These are phyloP conservation scores for Capsella rubella DNA, from an alignment of 441 rosid species.

Conservation along the genomic window DNA sequence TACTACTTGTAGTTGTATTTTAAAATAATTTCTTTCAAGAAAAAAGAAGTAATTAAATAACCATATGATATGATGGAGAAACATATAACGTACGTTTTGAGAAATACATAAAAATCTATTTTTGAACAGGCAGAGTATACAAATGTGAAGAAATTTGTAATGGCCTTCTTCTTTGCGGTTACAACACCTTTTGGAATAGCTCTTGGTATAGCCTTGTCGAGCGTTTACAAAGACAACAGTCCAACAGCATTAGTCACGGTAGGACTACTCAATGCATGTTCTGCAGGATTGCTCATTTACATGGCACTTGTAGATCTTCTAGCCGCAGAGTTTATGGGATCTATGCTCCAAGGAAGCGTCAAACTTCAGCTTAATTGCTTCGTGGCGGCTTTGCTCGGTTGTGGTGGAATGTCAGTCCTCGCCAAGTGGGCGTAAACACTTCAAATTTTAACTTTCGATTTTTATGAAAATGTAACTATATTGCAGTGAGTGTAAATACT, in stretches of 20 bases:
- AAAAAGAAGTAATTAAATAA: background rate
- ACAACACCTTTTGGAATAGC: conserved; percentile 42
- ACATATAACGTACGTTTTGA: background rate
- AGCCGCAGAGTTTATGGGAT: conserved; percentile 42
- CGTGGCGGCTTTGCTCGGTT: conserved; percentile 35
- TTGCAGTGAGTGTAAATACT: background rate
- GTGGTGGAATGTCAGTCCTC: conserved; percentile 41
- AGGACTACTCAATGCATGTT: conserved; percentile 39
- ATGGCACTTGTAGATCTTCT: conserved; percentile 43
- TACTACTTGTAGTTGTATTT: background rate
- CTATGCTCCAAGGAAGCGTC: conserved; percentile 43
- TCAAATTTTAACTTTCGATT: background rate
- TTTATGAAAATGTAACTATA: conserved; percentile 2
- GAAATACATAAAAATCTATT: background rate
- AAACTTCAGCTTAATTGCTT: conserved; percentile 40
- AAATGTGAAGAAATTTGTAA: conserved; percentile 28
- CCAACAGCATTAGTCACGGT: conserved; percentile 37
- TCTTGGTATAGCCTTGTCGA: conserved; percentile 37
- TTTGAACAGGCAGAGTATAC: conserved; percentile 33
- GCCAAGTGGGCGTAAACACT: conserved; percentile 40
- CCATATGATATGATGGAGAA: background rate
- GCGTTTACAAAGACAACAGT: conserved; percentile 37
- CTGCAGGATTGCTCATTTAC: conserved; percentile 41
- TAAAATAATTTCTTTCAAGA: background rate
- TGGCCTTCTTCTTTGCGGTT: conserved; percentile 42